Evolutionary conservation across 352 stramenopile genomes (phyloP), one percentile per base, ranked within the genome.

Genomic region (Phytopythium chamaehyphon): DNA sequence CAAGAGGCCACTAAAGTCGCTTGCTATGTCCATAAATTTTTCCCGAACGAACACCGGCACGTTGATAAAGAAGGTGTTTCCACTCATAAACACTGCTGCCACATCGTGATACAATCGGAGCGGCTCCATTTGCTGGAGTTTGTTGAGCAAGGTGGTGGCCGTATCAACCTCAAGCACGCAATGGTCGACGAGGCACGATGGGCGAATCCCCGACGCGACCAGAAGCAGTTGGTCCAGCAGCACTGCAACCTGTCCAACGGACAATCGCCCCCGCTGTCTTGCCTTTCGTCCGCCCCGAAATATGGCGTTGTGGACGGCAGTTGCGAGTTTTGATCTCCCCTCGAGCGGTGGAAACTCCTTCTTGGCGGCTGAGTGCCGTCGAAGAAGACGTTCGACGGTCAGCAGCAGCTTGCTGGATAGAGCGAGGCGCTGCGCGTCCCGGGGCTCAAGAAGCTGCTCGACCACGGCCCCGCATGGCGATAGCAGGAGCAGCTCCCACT

Each of bases 1-100:
- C 19, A 68, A 48, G 24, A 68, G 44, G 9, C 54, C 43, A 15
- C 54, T 14, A 12, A 63, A 54, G 26, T 36, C 47, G 28, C 40
- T 64, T 31, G 60, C 50, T 33, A 71, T 4, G 15, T 62, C 51
- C 3, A 57, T 31, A 40, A 69, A 62, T 42, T 83, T 79, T 19
- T 65, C 60, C 31, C 31, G 36, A 10, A 83, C 19, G 36, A 78
- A 79, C 18, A 52, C 40, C 9, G 47, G 40, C 5, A 64, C 54
- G 28, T 76, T 66, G 21, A 77, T 50, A 19, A 77, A 77, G 45
- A 83, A 83, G 23, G 73, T 56, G 54, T 83, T 83, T 1, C 44
- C 57, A 8, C 73, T 57, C 11, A 82, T 47, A 21, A 68, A 8
- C 47, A 83, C 50, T 7, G 47, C 66, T 2, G 54, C 55, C 15